Evolutionary conservation across 495 filamentous ascomycete genomes (phyloP).

Genomic region (Aspergillus panamensis): DNA sequence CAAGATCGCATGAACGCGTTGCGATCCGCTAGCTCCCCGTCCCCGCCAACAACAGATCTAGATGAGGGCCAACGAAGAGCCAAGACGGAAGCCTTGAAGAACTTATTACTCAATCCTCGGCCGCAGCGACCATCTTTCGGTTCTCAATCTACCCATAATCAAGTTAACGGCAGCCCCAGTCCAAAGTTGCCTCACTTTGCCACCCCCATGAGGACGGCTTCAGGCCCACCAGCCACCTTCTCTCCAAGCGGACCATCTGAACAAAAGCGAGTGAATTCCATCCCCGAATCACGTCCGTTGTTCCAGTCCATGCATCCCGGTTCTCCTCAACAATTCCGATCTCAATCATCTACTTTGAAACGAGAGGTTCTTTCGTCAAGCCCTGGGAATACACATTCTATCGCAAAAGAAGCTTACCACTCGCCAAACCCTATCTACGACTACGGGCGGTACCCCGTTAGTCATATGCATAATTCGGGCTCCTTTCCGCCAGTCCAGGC

Average conservation of each 20-base stretch:
- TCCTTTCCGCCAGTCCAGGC: constrained; percentile 26
- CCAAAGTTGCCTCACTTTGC: constrained; percentile 33
- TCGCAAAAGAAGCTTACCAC: constrained; percentile 10
- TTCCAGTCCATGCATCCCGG: constrained; percentile 18
- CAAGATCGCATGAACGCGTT: constrained; percentile 61
- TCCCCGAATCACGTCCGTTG: constrained; percentile 17
- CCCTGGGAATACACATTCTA: constrained; percentile 11
- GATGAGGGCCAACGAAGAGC: constrained; percentile 41
- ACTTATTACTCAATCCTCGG: constrained; percentile 44
- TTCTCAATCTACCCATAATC: constrained; percentile 20
- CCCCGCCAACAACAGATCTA: constrained; percentile 20
- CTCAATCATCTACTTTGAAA: constrained; percentile 25
- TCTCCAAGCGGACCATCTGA: constrained; percentile 18
- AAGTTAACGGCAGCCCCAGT: constrained; percentile 15
- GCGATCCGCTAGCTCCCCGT: constrained; percentile 31
- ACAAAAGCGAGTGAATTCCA: constrained; percentile 1
- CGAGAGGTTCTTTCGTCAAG: constrained; percentile 26
- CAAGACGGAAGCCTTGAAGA: constrained; percentile 48
- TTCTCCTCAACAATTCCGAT: constrained; percentile 20
- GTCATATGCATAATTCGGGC: constrained; percentile 13
- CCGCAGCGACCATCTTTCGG: constrained; percentile 38
- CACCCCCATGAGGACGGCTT: constrained; percentile 37
- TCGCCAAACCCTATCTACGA: constrained; percentile 12
- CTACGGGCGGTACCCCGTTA: constrained; percentile 8
- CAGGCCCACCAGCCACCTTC: constrained; percentile 32